Conservation (phyloP, 352 stramenopile species). For the Phytophthora lateralis region DNA sequence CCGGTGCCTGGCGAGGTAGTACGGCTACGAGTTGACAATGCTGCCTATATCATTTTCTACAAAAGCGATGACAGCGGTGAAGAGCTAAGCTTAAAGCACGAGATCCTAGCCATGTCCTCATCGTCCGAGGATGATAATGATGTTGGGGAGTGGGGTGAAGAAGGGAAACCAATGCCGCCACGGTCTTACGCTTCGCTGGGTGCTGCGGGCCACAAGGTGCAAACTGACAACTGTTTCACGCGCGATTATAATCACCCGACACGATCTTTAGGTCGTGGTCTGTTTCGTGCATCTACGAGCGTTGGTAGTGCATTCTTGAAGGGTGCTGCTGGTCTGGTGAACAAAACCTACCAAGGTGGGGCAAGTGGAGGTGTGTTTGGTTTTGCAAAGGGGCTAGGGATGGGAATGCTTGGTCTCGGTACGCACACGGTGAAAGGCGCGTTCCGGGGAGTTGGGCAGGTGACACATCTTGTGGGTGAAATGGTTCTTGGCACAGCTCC, state of each 20-base stretch:
- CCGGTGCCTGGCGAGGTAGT: constrained; percentile 76
- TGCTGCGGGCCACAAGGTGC: constrained; percentile 85
- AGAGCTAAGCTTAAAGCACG: constrained; percentile 44
- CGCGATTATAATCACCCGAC: constrained; percentile 82
- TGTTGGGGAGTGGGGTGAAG: constrained; percentile 43
- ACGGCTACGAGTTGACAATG: constrained; percentile 72
- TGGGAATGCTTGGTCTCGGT: constrained; percentile 85
- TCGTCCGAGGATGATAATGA: constrained; percentile 53
- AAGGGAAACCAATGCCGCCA: constrained; percentile 43
- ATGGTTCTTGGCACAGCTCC: constrained; percentile 85
- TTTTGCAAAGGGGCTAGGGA: constrained; percentile 86
- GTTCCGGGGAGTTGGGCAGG: constrained; percentile 83
- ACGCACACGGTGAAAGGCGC: constrained; percentile 89
- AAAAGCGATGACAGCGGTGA: constrained; percentile 67
- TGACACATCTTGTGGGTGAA: constrained; percentile 87
- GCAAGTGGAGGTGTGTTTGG: constrained; percentile 86
- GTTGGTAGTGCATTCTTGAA: constrained; percentile 87
- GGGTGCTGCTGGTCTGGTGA: constrained; percentile 78
- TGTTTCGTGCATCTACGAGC: constrained; percentile 87
- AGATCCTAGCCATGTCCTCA: constrained; percentile 53
- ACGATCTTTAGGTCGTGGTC: constrained; percentile 73
- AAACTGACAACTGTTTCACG: constrained; percentile 87
- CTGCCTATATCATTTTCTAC: constrained; percentile 91
- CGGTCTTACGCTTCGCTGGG: constrained; percentile 82
- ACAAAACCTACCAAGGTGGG: constrained; percentile 87